These are phyloP conservation scores for Erucastrum elatum DNA, from an alignment of 345 rosid genomes.

Conservation along the genomic window DNA sequence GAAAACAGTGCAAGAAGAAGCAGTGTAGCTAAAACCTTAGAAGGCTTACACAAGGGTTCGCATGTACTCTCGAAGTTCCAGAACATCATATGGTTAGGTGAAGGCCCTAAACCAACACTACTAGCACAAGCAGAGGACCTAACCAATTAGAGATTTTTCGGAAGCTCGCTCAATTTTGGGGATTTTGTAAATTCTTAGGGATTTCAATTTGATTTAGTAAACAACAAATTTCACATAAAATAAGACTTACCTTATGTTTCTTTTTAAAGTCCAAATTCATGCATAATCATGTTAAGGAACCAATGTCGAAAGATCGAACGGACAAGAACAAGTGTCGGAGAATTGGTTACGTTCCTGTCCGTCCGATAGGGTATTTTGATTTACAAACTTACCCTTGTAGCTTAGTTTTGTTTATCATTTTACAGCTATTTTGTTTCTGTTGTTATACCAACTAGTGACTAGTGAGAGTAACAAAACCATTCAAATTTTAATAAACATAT, in stretches of 20 bases:
- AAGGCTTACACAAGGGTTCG: constrained; percentile 58
- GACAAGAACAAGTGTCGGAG: constrained; percentile 4
- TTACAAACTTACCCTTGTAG: constrained; percentile 11
- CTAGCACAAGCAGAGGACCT: constrained; percentile 50
- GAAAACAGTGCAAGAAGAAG: background rate
- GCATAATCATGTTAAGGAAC: background rate
- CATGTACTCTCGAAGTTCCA: constrained; percentile 48
- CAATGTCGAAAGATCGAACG: constrained; percentile 11
- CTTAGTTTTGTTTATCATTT: background rate
- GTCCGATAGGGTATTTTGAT: constrained; percentile 13
- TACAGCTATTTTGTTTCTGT: background rate
- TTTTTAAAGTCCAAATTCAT: constrained; percentile 10
- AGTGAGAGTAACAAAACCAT: constrained; percentile 3
- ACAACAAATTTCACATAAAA: constrained; percentile 18
- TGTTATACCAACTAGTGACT: background rate
- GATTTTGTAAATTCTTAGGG: background rate
- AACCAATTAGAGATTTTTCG: constrained; percentile 29
- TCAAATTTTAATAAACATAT: background rate
- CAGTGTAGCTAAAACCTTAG: background rate
- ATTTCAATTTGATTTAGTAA: constrained; percentile 4
- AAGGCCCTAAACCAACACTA: constrained; percentile 33
- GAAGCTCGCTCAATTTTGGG: background rate
- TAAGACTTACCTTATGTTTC: constrained; percentile 25
- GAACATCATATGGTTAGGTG: constrained; percentile 48
- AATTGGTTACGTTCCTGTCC: constrained; percentile 15